phyloP scores from a whole-genome alignment of 2,329 filamentous ascomycete genomes.

The Seiridium cupressi region DNA sequence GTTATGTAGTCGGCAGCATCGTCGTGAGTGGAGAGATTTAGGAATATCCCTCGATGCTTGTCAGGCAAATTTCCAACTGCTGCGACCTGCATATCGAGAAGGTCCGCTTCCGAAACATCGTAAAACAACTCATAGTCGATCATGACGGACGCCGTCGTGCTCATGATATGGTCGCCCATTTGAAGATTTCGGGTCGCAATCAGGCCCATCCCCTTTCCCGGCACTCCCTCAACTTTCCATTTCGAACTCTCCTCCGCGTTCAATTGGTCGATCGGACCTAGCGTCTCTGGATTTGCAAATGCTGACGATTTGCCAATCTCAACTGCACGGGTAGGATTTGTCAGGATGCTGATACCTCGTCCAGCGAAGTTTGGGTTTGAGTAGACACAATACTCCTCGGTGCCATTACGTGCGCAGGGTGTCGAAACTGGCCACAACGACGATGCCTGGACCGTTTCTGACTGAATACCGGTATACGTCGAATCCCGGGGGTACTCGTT shows the following conservation, averaged over 20 bases:
- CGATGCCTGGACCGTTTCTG: background rate
- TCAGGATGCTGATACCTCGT: slow-evolving; percentile 37
- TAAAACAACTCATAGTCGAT: slow-evolving; percentile 37
- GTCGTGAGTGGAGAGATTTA: slow-evolving; percentile 36
- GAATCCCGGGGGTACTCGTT: too few relatives aligned
- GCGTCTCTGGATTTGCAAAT: slow-evolving; percentile 23
- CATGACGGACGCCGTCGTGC: slow-evolving; percentile 34
- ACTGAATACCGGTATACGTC: background rate
- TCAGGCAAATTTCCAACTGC: slow-evolving; percentile 29
- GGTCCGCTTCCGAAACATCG: slow-evolving; percentile 21
- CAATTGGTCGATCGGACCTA: slow-evolving; percentile 24
- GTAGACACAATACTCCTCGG: slow-evolving; percentile 32
- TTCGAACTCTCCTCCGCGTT: slow-evolving; percentile 18
- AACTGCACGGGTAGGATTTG: slow-evolving; percentile 29
- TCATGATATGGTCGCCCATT: slow-evolving; percentile 36
- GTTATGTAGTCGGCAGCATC: slow-evolving; percentile 19
- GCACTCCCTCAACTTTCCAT: slow-evolving; percentile 33
- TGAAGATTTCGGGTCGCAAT: slow-evolving; percentile 31
- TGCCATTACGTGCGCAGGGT: slow-evolving; percentile 11
- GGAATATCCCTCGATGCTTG: slow-evolving; percentile 25
- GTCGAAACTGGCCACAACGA: slow-evolving; percentile 11
- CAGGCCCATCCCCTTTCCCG: slow-evolving; percentile 37
- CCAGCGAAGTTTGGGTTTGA: slow-evolving; percentile 31
- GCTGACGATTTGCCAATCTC: slow-evolving; percentile 23
- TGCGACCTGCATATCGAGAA: slow-evolving; percentile 28